These are phyloP conservation scores for Prunus mira DNA, from an alignment of 306 rosid species.

Conservation along the genomic window DNA sequence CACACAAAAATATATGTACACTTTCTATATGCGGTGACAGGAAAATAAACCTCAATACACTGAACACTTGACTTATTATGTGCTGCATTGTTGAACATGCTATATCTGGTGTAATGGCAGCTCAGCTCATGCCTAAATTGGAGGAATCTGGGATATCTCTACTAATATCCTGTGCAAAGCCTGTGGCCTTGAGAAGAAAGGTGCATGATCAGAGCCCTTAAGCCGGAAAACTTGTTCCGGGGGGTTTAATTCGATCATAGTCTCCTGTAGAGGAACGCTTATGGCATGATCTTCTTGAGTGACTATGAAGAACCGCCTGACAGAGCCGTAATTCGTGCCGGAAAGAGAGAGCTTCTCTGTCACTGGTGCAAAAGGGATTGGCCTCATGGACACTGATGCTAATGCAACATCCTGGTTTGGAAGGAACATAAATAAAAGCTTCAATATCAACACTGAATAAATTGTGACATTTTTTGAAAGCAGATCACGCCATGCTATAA, in stretches of 20 bases:
- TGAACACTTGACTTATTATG: too few species aligned
- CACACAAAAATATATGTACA: too few species aligned
- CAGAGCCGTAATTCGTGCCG: conserved; percentile 51
- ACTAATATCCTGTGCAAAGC: conserved; percentile 66
- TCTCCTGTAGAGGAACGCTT: conserved; percentile 50
- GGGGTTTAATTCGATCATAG: conserved; percentile 51
- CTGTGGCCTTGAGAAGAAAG: conserved; percentile 83
- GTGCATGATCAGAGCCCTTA: conserved; percentile 79
- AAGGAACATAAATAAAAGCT: background rate
- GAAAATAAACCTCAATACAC: background rate
- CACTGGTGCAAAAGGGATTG: conserved; percentile 68
- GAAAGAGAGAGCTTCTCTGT: conserved; percentile 69
- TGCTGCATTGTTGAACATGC: background rate
- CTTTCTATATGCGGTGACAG: background rate
- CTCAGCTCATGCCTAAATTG: conserved; percentile 3
- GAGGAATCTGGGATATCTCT: conserved; percentile 48
- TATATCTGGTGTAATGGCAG: background rate
- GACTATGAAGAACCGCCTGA: conserved; percentile 60
- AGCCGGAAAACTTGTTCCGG: conserved; percentile 57
- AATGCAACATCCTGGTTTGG: conserved; percentile 62
- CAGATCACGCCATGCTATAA: too few species aligned
- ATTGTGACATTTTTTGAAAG: background rate
- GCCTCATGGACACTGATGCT: conserved; percentile 78
- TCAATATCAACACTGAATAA: background rate
- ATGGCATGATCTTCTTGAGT: conserved; percentile 77